A percentile compares a stretch with the other conserved stretches of the same genome.
These are phyloP conservation scores for Trametes meyenii DNA, from an alignment of 768 basidiomycete species.

Conservation along the genomic window DNA sequence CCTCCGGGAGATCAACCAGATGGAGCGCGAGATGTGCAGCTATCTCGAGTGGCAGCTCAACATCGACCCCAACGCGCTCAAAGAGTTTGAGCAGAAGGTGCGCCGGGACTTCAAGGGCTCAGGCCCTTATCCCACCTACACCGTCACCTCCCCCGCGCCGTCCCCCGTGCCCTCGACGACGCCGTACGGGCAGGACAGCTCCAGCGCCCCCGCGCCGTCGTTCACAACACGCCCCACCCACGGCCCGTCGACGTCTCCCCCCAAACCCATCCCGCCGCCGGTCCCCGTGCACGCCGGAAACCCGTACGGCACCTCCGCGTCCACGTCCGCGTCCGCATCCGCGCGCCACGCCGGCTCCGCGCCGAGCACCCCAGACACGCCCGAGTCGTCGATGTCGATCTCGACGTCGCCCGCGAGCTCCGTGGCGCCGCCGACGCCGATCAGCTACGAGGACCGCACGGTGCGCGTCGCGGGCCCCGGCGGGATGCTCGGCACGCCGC, in stretches of 20 bases:
- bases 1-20: constrained; percentile 91
- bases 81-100: constrained; percentile 63
- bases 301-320: constrained; percentile 16
- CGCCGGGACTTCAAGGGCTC: constrained; percentile 59
- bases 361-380: constrained; percentile 34
- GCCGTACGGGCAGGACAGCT: constrained; percentile 23
- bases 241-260: constrained; percentile 24
- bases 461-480: constrained; percentile 26
- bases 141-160: constrained; percentile 48
- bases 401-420: constrained; percentile 36
- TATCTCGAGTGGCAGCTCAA: constrained; percentile 94
- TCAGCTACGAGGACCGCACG: constrained; percentile 29
- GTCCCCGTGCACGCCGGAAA: constrained; percentile 20
- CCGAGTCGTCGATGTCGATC: constrained; percentile 34
- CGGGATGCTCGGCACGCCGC: constrained; percentile 16
- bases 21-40: constrained; percentile 92
- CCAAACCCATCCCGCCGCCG: constrained; percentile 24
- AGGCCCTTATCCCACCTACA: constrained; percentile 65
- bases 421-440: constrained; percentile 35
- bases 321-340: constrained; percentile 20
- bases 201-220: constrained; percentile 23
- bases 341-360: constrained; percentile 1
- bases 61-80: constrained; percentile 63
- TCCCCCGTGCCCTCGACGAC: constrained; percentile 35
- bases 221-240: constrained; percentile 27